Percentiles rank a stretch among this genome's conserved stretches.
These are phyloP conservation scores for Chaetomium strumarium DNA, from an alignment of 2,329 filamentous ascomycete genomes.

Conservation along the genomic window DNA sequence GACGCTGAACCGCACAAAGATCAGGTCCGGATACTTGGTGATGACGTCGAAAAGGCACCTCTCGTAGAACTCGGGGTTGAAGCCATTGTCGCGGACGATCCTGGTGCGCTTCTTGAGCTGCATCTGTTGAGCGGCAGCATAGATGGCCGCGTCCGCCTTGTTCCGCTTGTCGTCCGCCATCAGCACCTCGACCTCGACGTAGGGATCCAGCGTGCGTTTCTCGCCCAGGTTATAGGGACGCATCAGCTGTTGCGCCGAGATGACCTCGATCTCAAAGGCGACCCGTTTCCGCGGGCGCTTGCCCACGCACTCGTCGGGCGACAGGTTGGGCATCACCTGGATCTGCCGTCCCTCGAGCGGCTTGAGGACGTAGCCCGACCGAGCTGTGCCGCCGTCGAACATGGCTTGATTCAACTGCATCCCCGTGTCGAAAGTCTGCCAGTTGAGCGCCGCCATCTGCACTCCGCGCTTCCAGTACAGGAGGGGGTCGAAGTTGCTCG, in stretches of 20 bases:
- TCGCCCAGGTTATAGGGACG: slow-evolving; percentile 55
- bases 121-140: slow-evolving; percentile 40
- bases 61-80: slow-evolving; percentile 83
- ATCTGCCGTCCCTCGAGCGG: slow-evolving; percentile 76
- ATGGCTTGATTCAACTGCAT: slow-evolving; percentile 97
- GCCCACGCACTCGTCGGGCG: slow-evolving; percentile 42
- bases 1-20: slow-evolving; percentile 90
- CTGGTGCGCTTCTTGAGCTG: slow-evolving; percentile 74
- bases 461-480: slow-evolving; percentile 92
- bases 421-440: slow-evolving; percentile 94
- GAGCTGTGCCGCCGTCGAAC: slow-evolving; percentile 85
- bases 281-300: slow-evolving; percentile 78
- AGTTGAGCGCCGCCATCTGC: slow-evolving; percentile 96
- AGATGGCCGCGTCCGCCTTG: slow-evolving; percentile 68
- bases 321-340: slow-evolving; percentile 53
- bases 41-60: slow-evolving; percentile 74
- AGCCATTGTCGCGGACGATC: slow-evolving; percentile 81
- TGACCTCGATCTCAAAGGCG: slow-evolving; percentile 77
- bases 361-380: slow-evolving; percentile 89
- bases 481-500: slow-evolving; percentile 90
- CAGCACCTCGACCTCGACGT: slow-evolving; percentile 91
- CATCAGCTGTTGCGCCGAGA: slow-evolving; percentile 93
- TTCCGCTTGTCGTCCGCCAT: slow-evolving; percentile 90
- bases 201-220: slow-evolving; percentile 73
- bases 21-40: slow-evolving; percentile 89